These are phyloP conservation scores for Pichia sp. DNA, from an alignment of 1,139 yeast genomes.

Conservation along the genomic window DNA sequence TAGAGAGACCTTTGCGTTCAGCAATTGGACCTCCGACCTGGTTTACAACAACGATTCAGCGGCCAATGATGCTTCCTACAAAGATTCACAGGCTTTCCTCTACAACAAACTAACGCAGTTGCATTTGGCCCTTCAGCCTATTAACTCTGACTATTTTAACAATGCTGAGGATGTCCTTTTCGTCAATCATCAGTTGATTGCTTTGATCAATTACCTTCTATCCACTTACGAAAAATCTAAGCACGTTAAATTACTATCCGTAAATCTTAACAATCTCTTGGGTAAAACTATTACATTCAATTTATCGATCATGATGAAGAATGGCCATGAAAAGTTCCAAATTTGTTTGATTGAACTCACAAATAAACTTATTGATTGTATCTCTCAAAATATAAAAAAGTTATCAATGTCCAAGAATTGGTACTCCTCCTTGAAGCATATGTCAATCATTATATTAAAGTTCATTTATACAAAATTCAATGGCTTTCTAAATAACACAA, in stretches of 20 bases:
- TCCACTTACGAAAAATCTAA: conserved; percentile 17
- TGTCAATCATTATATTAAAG: conserved; percentile 25
- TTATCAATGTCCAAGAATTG: conserved; percentile 27
- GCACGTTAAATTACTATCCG: conserved; percentile 20
- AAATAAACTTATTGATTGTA: conserved; percentile 19
- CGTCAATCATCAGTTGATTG: conserved; percentile 20
- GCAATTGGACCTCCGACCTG: conserved; percentile 7
- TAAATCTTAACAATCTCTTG: conserved; percentile 20
- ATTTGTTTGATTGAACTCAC: conserved; percentile 26
- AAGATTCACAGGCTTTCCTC: conserved; percentile 5
- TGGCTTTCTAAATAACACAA: conserved; percentile 28
- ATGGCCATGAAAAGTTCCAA: conserved; percentile 27
- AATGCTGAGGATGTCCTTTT: conserved; percentile 25
- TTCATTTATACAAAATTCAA: conserved; percentile 25
- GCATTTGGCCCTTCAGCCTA: conserved; percentile 4
- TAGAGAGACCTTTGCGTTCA: conserved; percentile 2
- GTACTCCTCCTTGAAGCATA: conserved; percentile 26
- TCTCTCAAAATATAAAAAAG: conserved; percentile 22
- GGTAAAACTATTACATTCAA: conserved; percentile 19
- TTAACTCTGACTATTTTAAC: not conserved
- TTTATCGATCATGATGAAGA: conserved; percentile 24
- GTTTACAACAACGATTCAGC: conserved; percentile 10
- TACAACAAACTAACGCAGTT: conserved; percentile 7
- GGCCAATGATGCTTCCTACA: conserved; percentile 8
- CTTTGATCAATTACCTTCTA: conserved; percentile 17